Conservation (phyloP, 768 basidiomycete species). For the Serendipita sp. region DNA sequence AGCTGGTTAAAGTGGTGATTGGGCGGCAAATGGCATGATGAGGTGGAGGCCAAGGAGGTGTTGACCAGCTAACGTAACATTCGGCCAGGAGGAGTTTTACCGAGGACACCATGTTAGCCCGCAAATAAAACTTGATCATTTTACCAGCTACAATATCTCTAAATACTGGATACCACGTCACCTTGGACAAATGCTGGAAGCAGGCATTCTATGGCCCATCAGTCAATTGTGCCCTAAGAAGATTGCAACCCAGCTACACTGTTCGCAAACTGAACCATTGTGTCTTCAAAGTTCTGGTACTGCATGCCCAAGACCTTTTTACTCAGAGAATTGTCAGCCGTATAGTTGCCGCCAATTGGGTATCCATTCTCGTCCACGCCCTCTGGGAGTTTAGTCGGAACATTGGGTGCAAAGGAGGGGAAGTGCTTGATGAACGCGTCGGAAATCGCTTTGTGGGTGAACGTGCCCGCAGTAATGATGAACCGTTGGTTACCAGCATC, state of each 20-base stretch:
- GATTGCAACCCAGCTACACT: not conserved
- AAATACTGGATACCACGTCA: no score
- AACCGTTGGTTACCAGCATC: not conserved
- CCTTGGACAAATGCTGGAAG: no score
- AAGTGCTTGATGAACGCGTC: not conserved
- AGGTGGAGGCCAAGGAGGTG: no score
- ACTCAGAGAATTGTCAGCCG: not conserved
- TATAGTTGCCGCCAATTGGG: not conserved
- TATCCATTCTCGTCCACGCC: not conserved
- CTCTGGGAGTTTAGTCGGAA: not conserved
- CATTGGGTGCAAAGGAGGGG: not conserved
- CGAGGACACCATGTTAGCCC: no score
- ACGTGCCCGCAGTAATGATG: not conserved
- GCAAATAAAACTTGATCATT: no score
- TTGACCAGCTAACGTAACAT: no score
- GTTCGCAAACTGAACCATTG: conserved; percentile 1
- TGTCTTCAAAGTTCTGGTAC: conserved; percentile 3
- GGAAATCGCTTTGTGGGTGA: not conserved
- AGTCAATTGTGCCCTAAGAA: no score
- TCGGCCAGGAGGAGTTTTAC: no score
- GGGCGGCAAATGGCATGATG: no score
- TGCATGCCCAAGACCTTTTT: not conserved
- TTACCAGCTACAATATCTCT: no score
- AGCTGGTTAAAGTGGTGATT: no score
- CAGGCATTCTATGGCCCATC: no score